Evolutionary conservation across 2,329 filamentous ascomycete genomes (phyloP).

Genomic region (Scedosporium dehoogii): DNA sequence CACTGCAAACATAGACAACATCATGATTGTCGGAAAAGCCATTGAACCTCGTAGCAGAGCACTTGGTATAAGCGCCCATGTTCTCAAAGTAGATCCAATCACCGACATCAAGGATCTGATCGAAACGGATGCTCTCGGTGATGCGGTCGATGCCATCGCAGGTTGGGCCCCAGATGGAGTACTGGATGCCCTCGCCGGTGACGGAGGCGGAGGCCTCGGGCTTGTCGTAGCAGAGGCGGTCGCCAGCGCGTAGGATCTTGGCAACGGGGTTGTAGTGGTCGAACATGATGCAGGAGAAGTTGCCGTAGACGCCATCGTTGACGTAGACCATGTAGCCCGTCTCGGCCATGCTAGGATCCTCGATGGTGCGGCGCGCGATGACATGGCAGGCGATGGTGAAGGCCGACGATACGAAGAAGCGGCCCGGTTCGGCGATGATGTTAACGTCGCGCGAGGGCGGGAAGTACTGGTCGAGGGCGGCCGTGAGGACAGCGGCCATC

Average conservation of each 20-base stretch:
- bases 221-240: constrained; percentile 49
- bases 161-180: constrained; percentile 96
- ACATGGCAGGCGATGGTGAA: constrained; percentile 95
- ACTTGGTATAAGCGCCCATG: constrained; percentile 98
- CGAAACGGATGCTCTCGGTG: constrained; percentile 67
- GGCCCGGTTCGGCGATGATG: constrained; percentile 91
- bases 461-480: constrained; percentile 80
- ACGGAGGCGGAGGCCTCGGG: constrained; percentile 12
- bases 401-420: constrained; percentile 87
- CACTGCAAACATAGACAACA: constrained; percentile 89
- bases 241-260: constrained; percentile 60
- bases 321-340: constrained; percentile 93
- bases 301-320: constrained; percentile 96
- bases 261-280: constrained; percentile 90
- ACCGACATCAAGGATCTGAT: constrained; percentile 73
- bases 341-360: constrained; percentile 53
- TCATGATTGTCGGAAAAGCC: constrained; percentile 90
- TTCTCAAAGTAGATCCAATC: constrained; percentile 99
- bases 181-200: constrained; percentile 53
- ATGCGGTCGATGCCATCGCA: constrained; percentile 98
- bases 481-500: constrained; percentile 73
- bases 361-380: constrained; percentile 85
- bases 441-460: constrained; percentile 60
- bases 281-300: constrained; percentile 99
- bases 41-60: constrained; percentile 95